phyloP scores from a whole-genome alignment of 2,329 filamentous ascomycete genomes.

The Trichophyton simii region DNA sequence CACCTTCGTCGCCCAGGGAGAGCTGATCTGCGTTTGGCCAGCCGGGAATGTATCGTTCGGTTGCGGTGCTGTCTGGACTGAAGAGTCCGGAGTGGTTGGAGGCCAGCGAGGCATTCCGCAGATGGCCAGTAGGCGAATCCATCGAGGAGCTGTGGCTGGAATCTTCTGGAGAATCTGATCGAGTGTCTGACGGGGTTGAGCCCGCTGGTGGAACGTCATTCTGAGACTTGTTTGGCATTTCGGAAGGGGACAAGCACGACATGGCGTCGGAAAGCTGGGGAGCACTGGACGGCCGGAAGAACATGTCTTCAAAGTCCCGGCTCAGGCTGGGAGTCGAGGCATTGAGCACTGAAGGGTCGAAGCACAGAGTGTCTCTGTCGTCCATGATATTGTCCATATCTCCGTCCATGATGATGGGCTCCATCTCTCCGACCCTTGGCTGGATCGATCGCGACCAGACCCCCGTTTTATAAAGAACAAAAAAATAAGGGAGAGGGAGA shows the following conservation, averaged over 20 bases:
- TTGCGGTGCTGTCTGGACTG: constrained; percentile 9
- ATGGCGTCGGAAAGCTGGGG: constrained; percentile 9
- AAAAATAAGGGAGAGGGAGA: too few relatives aligned
- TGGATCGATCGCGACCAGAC: neutral
- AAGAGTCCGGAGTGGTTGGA: constrained; percentile 31
- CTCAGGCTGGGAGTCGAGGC: constrained; percentile 16
- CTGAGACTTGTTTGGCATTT: constrained; percentile 6
- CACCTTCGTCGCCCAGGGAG: constrained; percentile 28
- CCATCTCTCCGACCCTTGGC: constrained; percentile 15
- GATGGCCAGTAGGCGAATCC: constrained; percentile 30
- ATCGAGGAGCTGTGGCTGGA: constrained; percentile 34
- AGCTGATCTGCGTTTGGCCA: constrained; percentile 28
- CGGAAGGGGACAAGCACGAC: constrained; percentile 10
- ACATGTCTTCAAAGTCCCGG: constrained; percentile 11
- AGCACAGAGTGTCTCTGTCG: constrained; percentile 33
- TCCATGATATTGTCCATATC: constrained; percentile 32
- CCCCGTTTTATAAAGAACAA: too few relatives aligned
- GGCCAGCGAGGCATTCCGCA: constrained; percentile 29
- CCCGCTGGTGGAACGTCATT: constrained; percentile 14
- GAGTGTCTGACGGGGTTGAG: constrained; percentile 26
- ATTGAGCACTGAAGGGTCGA: constrained; percentile 21
- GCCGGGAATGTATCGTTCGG: constrained; percentile 22
- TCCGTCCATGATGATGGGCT: constrained; percentile 32
- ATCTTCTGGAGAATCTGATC: constrained; percentile 34
- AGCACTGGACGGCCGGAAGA: constrained; percentile 9